Conservation (phyloP, 345 rosid species). For the Gossypium thurberi region DNA sequence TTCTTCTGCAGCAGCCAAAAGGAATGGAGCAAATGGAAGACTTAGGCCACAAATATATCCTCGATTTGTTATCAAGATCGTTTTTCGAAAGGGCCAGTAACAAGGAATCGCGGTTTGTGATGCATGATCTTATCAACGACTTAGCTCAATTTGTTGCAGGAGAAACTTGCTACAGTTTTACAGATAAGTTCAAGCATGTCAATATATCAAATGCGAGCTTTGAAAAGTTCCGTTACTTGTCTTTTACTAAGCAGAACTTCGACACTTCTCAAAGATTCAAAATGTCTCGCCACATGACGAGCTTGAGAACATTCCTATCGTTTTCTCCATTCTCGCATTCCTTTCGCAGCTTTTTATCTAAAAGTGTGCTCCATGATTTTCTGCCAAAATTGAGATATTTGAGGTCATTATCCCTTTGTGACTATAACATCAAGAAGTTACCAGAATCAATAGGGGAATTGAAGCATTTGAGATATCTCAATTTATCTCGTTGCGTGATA, state of each 20-base stretch:
- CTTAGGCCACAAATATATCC: constrained; percentile 4
- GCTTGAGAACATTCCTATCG: constrained; percentile 11
- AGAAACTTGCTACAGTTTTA: neutral
- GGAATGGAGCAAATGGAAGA: constrained; percentile 9
- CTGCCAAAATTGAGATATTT: constrained; percentile 7
- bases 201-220: neutral
- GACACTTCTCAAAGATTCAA: neutral
- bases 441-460: constrained; percentile 17
- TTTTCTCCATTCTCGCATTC: neutral
- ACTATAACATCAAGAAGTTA: constrained; percentile 3
- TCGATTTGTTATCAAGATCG: neutral
- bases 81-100: constrained; percentile 10
- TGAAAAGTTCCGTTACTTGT: constrained; percentile 12
- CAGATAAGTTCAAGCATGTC: neutral
- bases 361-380: neutral
- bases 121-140: constrained; percentile 26
- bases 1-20: neutral
- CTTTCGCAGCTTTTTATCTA: constrained; percentile 5
- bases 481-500: constrained; percentile 11
- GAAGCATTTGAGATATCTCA: constrained; percentile 21
- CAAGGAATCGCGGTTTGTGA: neutral
- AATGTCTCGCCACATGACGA: neutral
- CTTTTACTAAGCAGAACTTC: neutral
- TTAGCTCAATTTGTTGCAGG: constrained; percentile 16
- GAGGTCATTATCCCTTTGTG: constrained; percentile 12